Evolutionary conservation across 257 asterid species (phyloP), one percentile per base, ranked within the genome.

Genomic region (Lavandula angustifolia): DNA sequence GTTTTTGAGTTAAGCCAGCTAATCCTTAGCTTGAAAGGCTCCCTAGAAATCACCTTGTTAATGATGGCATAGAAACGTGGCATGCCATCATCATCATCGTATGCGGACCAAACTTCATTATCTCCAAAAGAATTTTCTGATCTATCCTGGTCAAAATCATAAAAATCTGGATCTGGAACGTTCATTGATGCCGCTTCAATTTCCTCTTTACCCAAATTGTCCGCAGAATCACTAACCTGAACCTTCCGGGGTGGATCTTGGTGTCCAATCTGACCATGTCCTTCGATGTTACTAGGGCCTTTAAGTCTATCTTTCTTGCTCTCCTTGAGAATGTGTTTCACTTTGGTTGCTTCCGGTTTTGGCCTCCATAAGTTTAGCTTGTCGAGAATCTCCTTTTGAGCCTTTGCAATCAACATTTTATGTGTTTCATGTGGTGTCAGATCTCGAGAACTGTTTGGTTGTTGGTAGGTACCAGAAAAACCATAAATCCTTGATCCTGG

Each of bases 91-190:
- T 75, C 78, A 10, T 84, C 79, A 27, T 89, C 96, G 46, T 89
- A 89, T 10, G 87, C 90, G 44, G 95, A 89, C 96, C 96, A 89
- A 31, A 89, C 91, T 78, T 84, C 87, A 32, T 84, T 87, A 62
- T 84, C 96, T 55, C 73, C 85, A 43, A 85, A 88, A 49, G 91
- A 78, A 37, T 43, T 65, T 70, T 82, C 89, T 8, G 78, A 52
- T 76, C 96, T 77, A 38, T 88, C 94, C 75, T 50, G 66, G 62
- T 85, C 94, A 68, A 88, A 85, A 75, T 88, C 95, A 69, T 86
- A 82, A 67, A 86, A 88, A 75, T 88, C 96, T 27, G 94, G 76
- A 80, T 91, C 98, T 51, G 95, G 95, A 48, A 86, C 95, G 76
- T 59, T 79, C 91, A 91, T 84, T 11, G 83, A 31, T 51, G 78